Evolutionary conservation across 2,329 filamentous ascomycete species (phyloP), one percentile per base, ranked within the genome.

Genomic region (Fusarium pseudograminearum): DNA sequence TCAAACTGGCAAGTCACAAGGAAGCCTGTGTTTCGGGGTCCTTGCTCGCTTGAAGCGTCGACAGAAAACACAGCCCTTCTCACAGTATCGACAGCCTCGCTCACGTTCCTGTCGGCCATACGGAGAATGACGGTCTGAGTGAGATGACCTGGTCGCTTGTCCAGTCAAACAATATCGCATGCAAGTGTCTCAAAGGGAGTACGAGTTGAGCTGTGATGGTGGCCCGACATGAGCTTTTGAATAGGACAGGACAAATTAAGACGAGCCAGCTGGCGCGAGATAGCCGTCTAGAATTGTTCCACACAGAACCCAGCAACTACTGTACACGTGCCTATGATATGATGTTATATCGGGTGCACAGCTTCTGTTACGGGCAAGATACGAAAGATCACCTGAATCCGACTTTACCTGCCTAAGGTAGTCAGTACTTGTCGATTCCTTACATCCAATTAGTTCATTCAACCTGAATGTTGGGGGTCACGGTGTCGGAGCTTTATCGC

Each of bases 221-320:
- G 55, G 59, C 56, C 54, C 51, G 60, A 55, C 52, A 65, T 38
- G 48, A 48, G 20, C 34, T 62, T 42, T 51, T 57, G 51, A 64
- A 61, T 24, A 61, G 52, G 46, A 58, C 42, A 28, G 65, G 53
- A 46, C 72, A 73, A 68, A 65, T 73, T 51, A 57, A 65, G 57
- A 52, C 38, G 56, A 71, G 71, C 72, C 72, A 74, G 67, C 64
- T 74, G 72, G 69, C 70, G 58, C 48, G 57, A 61, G 52, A 62
- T 63, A 63, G 36, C 61, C 54, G 55, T 64, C 56, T 42, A 51
- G 57, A 57, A 46, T 38, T 61, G 44, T 61, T 65, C 67, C 67
- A 70, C 61, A 68, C 63, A 68, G 67, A 71, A 69, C 67, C 67
- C 20, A 55, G 63, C 51, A 50, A 30, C 48, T 40, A 28, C 24